Evolutionary conservation across 202 grass and related monocot species (phyloP), one percentile per base, ranked within the genome.

Genomic region (Brachypodium distachyon): DNA sequence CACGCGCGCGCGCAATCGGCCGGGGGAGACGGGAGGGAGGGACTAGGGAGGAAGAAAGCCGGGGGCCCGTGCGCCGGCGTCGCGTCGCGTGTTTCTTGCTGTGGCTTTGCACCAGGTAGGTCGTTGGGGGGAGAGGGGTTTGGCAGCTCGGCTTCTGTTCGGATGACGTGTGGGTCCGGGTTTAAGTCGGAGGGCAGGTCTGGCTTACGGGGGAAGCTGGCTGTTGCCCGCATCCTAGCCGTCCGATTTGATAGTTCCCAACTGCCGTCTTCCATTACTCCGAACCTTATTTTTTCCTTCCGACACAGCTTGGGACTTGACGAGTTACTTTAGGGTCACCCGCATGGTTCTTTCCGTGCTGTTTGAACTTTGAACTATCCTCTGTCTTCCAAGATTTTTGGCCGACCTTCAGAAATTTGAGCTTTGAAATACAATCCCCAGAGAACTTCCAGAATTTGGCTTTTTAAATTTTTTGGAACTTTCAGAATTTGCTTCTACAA

Each of bases 131-230:
- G 64, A 39, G 40, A 67, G 60, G 77, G 76, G 47, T 67, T 82
- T 82, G 78, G 79, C 7, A 7, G n/a, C 28, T 49, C 26, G 33
- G 28, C 6, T n/a, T 82, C 72, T 57, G 65, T 36, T 58, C 39
- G 57, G 63, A 25, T 67, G 79, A 67, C 79, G 80, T 51, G 41
- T 51, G 58, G 79, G 74, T 19, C 77, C 61, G 32, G 28, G 65
- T 18, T 42, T 26, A 5, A 52, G 72, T 70, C 36, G 31, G 38
- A 9, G 25, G 22, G 62, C 62, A 23, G 56, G 33, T 60, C 56
- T 82, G 81, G 18, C 28, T 59, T 29, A 53, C 34, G 26, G 21
- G 34, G 19, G 47, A 60, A 26, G 43, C 60, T 54, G 22, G 48
- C 37, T 6, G 7, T 42, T 36, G 1, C 64, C 28, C 10, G 4